Base-by-base conservation (phyloP, 2,329 filamentous ascomycete genomes). In the Dothistroma septosporum region DNA sequence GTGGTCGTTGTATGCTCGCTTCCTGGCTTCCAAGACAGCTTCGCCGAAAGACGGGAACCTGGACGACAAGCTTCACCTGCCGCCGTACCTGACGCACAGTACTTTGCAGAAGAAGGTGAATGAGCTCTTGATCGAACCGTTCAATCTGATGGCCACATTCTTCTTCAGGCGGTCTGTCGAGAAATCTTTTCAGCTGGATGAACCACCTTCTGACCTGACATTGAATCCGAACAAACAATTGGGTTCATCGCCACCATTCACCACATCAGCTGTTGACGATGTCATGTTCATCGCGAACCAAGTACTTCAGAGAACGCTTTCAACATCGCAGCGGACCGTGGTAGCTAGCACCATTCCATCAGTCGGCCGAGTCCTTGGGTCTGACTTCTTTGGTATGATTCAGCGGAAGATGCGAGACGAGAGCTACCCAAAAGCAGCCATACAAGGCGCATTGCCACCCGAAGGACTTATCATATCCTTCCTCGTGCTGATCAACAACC, bases 221-320 rank as follows among this genome's bases (percentile, higher is more conserved):
- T 80, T 99, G 35, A 91, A 87, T 71, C 81, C 88, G 47, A 87
- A 83, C 70, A 89, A 83, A 70, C 81, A 88, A 3, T 80, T 96
- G 48, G 85, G 88, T 56, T 84, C 87, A 60, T 91, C 92, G 68
- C 85, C 91, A 2, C 94, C 94, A 0, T 95, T 91, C 72, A 96
- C 99, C 69, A 93, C 94, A 48, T 92, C 92, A 1, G 92, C 93
- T 0, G 92, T 99, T 9, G 94, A 99, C 78, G 94, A 97, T 77
- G 92, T 97, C 71, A 97, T 99, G 93, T 99, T 97, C 76, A 97
- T 99, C 69, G 90, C 96, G 73, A 96, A 95, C 73, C 88, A 93
- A 55, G 89, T 97, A 35, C 82, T 97, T 8, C 89, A 95, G 65
- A 88, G 93, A 66, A 90, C 91, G 0, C 80, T 97, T 22, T 88